Percentiles rank a stretch among this genome's conserved stretches.
Conservation (phyloP, 176 grass and related monocot genomes). For the Oryza brachyantha region DNA sequence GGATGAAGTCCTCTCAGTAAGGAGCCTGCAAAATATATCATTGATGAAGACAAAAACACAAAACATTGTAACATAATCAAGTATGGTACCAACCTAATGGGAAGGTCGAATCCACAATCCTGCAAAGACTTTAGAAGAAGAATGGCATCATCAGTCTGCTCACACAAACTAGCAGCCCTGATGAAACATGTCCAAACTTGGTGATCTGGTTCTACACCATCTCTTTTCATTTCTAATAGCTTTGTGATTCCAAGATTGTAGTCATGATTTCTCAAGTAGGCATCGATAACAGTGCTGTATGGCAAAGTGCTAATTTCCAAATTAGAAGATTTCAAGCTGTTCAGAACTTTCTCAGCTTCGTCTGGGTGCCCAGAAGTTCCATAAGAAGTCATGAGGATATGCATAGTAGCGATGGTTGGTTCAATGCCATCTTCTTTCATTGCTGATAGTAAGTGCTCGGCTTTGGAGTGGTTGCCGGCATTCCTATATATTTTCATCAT, state of each 20-base stretch:
- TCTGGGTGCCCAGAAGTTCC: slow-evolving; percentile 62
- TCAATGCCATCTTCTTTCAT: slow-evolving; percentile 81
- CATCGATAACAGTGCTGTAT: slow-evolving; percentile 84
- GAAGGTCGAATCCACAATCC: slow-evolving; percentile 82
- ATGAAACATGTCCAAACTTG: slow-evolving; percentile 96
- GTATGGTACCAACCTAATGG: slow-evolving; percentile 59
- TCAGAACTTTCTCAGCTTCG: slow-evolving; percentile 85
- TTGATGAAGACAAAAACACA: not conserved
- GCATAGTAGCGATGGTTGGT: slow-evolving; percentile 87
- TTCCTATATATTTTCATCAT: slow-evolving; percentile 97
- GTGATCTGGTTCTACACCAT: slow-evolving; percentile 85
- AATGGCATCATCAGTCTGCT: slow-evolving; percentile 62
- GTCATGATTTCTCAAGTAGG: slow-evolving; percentile 86
- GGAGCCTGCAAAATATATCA: slow-evolving; percentile 54
- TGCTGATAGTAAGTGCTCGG: slow-evolving; percentile 64
- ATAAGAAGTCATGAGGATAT: slow-evolving; percentile 95
- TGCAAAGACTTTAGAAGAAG: slow-evolving; percentile 71
- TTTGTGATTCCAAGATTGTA: slow-evolving; percentile 68
- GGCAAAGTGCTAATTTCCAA: slow-evolving; percentile 69
- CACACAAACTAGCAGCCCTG: slow-evolving; percentile 86
- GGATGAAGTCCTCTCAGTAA: slow-evolving; percentile 55
- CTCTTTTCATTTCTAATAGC: slow-evolving; percentile 66
- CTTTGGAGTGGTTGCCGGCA: slow-evolving; percentile 69
- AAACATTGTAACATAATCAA: slow-evolving; percentile 16
- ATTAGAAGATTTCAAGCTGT: slow-evolving; percentile 65